These are phyloP conservation scores for Gracilaria domingensis DNA, from an alignment of 23 red algal species.

Conservation along the genomic window DNA sequence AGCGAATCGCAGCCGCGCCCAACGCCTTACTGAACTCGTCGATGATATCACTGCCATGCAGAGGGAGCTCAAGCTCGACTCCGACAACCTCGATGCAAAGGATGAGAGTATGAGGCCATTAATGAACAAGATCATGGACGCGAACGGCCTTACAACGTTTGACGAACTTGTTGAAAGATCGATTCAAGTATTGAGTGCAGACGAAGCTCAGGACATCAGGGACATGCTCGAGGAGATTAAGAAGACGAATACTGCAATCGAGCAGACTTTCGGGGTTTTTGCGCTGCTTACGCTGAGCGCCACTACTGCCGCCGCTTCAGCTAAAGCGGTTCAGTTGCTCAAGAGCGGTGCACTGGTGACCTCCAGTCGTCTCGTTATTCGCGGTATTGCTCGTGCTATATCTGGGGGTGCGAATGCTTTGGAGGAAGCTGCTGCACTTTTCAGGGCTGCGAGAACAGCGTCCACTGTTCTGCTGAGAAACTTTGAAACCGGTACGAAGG, in stretches of 20 bases:
- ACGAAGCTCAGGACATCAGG: constrained; percentile 1
- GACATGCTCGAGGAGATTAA: constrained; percentile 26
- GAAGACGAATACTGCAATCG: neutral
- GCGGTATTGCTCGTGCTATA: neutral
- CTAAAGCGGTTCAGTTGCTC: constrained; percentile 15
- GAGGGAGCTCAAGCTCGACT: constrained; percentile 7
- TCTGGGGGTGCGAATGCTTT: neutral
- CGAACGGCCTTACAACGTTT: neutral
- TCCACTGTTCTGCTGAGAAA: neutral
- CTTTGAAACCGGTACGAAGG: neutral
- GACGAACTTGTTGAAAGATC: neutral
- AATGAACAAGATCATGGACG: constrained; percentile 9
- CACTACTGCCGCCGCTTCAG: neutral
- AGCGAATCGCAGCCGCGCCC: constrained; percentile 13
- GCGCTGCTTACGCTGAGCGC: neutral
- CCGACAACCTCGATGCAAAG: constrained; percentile 14
- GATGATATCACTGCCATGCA: constrained; percentile 19
- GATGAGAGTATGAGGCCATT: constrained; percentile 9
- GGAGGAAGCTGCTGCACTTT: neutral
- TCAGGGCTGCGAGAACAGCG: neutral
- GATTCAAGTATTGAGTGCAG: neutral
- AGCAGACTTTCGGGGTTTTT: constrained; percentile 11
- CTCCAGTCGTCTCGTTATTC: neutral
- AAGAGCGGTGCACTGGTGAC: constrained; percentile 1
- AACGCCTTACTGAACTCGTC: constrained; percentile 1